These are phyloP conservation scores for Boechera retrofracta DNA, from an alignment of 345 rosid species.

Conservation along the genomic window DNA sequence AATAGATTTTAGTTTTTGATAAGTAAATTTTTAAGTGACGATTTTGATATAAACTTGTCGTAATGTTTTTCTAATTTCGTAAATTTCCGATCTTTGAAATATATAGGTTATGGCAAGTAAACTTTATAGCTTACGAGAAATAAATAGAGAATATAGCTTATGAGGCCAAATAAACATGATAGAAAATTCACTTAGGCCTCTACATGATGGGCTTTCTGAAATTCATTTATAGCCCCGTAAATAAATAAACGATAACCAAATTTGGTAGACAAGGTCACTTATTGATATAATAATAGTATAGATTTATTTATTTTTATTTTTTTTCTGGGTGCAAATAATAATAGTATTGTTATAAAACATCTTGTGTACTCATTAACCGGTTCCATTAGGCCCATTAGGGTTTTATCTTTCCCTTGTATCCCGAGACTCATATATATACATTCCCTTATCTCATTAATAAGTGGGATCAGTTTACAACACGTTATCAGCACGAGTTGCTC, in stretches of 20 bases:
- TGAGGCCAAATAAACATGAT: constrained; percentile 3
- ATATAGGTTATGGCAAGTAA: background rate
- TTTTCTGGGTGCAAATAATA: too few species aligned
- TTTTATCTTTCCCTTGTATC: too few species aligned
- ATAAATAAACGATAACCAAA: background rate
- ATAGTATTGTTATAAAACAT: too few species aligned
- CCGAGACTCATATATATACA: too few species aligned
- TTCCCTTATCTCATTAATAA: too few species aligned
- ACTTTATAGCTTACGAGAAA: background rate
- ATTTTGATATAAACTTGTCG: background rate
- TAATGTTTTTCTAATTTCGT: background rate
- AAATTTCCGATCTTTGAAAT: background rate
- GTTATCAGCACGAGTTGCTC: too few species aligned
- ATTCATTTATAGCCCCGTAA: background rate
- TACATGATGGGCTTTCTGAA: constrained; percentile 14
- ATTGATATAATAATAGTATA: too few species aligned
- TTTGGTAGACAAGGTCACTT: background rate
- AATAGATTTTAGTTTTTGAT: background rate
- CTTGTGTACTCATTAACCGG: too few species aligned
- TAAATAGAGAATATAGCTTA: background rate
- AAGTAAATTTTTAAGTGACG: background rate
- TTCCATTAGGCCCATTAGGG: too few species aligned
- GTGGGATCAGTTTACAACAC: too few species aligned
- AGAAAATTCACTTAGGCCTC: background rate
- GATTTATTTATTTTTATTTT: too few species aligned